Base-by-base conservation (phyloP, 176 grass and related monocot species). In the Bonia amplexicaulis region DNA sequence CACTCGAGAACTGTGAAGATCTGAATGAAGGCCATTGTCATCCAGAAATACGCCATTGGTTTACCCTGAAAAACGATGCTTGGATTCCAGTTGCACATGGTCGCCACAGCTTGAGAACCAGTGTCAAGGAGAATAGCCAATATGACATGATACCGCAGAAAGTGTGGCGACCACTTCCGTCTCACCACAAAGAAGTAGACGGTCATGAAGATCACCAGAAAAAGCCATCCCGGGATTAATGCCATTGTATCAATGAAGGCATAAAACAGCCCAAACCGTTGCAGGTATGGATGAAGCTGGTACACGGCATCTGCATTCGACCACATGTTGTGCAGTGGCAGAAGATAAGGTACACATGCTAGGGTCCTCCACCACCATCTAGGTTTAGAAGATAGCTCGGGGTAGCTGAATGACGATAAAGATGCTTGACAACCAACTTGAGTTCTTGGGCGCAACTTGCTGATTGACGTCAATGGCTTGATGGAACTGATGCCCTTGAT, bases 291-390 rank as follows among this genome's bases (percentile, higher is more conserved):
- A 49, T 95, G 93, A 29, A 98, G 93, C 68, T 93, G 96, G 70
- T 92, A 98, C n/a, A 91, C 66, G 42, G 88, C 80, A 80, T 92
- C 91, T 15, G 96, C 93, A 20, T 95, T 71, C 25, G 86, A 81
- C 96, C 96, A 98, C 73, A 92, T 88, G 62, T 94, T 88, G 86
- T 98, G 96, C 73, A 98, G 84, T 16, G 93, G 93, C 46, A 95
- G 87, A 75, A 94, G 91, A 85, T 98, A 98, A 0, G 91, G 93
- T 19, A 95, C 82, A 35, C 88, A 92, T 42, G 91, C 93, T 60
- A 92, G 59, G 73, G 93, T 88, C 60, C 96, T 83, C 91, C 89
- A 95, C 93, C 93, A 96, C 93, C 93, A 98, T 82, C 84, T 96
- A 5, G 96, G 96, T 71, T 92, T 96, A 19, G 80, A 80, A 49